A percentile compares a stretch with the other conserved stretches of the same genome.
Evolutionary conservation across 108 stramenopile genomes (phyloP).

Genomic region (Nannochloropsis granulata): DNA sequence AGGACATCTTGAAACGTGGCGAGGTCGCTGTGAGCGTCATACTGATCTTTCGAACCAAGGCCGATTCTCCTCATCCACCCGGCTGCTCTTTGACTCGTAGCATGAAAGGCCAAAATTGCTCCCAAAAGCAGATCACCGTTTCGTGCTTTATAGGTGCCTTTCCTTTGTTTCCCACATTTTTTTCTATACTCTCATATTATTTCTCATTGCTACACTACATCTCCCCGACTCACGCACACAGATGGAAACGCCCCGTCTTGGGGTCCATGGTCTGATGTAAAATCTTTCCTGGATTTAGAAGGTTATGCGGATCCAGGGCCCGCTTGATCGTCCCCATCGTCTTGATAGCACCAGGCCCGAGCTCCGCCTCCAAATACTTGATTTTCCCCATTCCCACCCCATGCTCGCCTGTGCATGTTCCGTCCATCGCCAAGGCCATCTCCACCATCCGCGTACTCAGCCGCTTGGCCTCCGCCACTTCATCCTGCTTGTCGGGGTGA

Average conservation of each 20-base stretch:
- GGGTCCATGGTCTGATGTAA: constrained; percentile 27
- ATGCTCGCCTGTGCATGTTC: constrained; percentile 95
- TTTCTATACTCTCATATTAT: too few species aligned
- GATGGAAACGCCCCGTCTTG: background rate
- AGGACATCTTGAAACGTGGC: too few species aligned
- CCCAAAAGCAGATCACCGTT: too few species aligned
- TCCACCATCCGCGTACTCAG: constrained; percentile 26
- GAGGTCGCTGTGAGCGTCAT: too few species aligned
- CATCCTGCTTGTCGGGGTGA: constrained; percentile 51
- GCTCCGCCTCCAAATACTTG: constrained; percentile 58
- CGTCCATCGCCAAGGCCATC: constrained; percentile 47
- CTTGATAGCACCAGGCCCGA: constrained; percentile 56
- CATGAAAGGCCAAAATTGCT: too few species aligned
- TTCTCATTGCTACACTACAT: background rate
- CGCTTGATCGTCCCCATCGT: constrained; percentile 69
- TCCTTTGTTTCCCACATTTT: too few species aligned
- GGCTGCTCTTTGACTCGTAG: too few species aligned
- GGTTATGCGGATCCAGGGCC: constrained; percentile 64
- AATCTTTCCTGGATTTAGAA: constrained; percentile 88
- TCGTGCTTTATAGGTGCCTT: too few species aligned
- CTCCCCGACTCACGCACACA: background rate
- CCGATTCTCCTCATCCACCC: too few species aligned
- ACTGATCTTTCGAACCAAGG: too few species aligned
- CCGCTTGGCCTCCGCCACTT: constrained; percentile 44
- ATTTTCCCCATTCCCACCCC: constrained; percentile 82